Evolutionary conservation across 495 filamentous ascomycete species (phyloP).

Genomic region (Trichoderma asperelloides): DNA sequence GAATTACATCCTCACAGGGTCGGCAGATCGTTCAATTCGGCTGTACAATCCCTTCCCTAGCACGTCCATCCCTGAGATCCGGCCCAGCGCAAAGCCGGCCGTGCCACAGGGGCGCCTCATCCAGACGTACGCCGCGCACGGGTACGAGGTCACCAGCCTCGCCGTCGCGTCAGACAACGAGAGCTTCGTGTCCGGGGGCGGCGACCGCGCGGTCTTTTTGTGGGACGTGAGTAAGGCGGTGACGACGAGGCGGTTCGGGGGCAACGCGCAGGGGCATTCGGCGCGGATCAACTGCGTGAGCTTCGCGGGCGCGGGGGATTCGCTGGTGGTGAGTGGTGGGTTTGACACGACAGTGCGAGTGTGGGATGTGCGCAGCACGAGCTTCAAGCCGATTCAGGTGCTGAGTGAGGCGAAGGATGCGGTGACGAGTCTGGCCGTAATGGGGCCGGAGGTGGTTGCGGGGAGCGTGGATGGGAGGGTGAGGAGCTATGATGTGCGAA

Average conservation of each 20-base stretch:
- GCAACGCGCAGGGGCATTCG: slow-evolving; percentile 49
- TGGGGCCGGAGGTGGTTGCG: slow-evolving; percentile 48
- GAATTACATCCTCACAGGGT: slow-evolving; percentile 78
- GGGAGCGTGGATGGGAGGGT: slow-evolving; percentile 85
- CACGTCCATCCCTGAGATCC: slow-evolving; percentile 25
- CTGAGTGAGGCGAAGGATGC: slow-evolving; percentile 72
- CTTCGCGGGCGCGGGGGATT: slow-evolving; percentile 65
- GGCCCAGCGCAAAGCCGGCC: slow-evolving; percentile 8
- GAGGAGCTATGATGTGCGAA: slow-evolving; percentile 79
- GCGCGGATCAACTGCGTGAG: slow-evolving; percentile 65
- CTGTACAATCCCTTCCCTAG: slow-evolving; percentile 59
- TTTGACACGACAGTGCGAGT: slow-evolving; percentile 75
- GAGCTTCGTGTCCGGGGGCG: slow-evolving; percentile 71
- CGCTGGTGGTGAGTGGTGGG: slow-evolving; percentile 64
- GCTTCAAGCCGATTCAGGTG: slow-evolving; percentile 64
- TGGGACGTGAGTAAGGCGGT: slow-evolving; percentile 82
- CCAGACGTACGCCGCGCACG: slow-evolving; percentile 82
- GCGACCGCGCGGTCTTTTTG: slow-evolving; percentile 80
- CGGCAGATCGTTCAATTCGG: slow-evolving; percentile 73
- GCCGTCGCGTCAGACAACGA: slow-evolving; percentile 68
- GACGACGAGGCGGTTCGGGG: slow-evolving; percentile 64
- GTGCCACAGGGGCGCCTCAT: slow-evolving; percentile 47
- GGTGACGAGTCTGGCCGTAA: slow-evolving; percentile 51
- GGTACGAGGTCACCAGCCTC: slow-evolving; percentile 80
- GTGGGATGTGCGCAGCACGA: slow-evolving; percentile 65